These are phyloP conservation scores for Hyaloscypha hepaticicola DNA, from an alignment of 495 filamentous ascomycete species.

Conservation along the genomic window DNA sequence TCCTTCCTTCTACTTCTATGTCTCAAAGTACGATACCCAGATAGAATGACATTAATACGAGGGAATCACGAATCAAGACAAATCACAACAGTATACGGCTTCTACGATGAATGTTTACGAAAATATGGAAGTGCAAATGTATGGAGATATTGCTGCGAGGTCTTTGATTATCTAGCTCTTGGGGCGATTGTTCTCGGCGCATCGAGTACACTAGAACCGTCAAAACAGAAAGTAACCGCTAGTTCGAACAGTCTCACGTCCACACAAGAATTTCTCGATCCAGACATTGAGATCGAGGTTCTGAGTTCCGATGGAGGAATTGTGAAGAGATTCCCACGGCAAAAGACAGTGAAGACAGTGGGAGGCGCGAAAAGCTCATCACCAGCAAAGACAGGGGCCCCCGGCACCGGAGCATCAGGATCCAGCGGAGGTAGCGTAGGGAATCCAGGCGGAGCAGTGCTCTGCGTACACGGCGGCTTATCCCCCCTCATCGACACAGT, in stretches of 20 bases:
- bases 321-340: slow-evolving; percentile 67
- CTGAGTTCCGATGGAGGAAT: slow-evolving; percentile 78
- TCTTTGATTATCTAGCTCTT: slow-evolving; percentile 96
- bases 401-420: slow-evolving; percentile 75
- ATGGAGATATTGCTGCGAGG: slow-evolving; percentile 98
- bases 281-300: slow-evolving; percentile 90
- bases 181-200: slow-evolving; percentile 93
- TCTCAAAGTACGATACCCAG: slow-evolving; percentile 95
- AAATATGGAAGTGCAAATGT: slow-evolving; percentile 98
- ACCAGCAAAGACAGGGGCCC: slow-evolving; percentile 59
- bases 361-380: slow-evolving; percentile 16
- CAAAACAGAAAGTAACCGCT: slow-evolving; percentile 44
- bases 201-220: slow-evolving; percentile 63
- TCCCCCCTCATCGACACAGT: slow-evolving; percentile 89
- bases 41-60: slow-evolving; percentile 94
- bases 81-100: slow-evolving; percentile 97
- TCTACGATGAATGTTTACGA: slow-evolving; percentile 96
- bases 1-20: slow-evolving; percentile 92
- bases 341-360: slow-evolving; percentile 30
- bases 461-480: slow-evolving; percentile 94
- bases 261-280: slow-evolving; percentile 47
- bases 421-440: slow-evolving; percentile 61
- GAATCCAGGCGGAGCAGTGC: slow-evolving; percentile 74
- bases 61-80: slow-evolving; percentile 98
- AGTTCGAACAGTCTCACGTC: slow-evolving; percentile 39